phyloP scores from a whole-genome alignment of 2,329 filamentous ascomycete species.

The Aureobasidium sp. region DNA sequence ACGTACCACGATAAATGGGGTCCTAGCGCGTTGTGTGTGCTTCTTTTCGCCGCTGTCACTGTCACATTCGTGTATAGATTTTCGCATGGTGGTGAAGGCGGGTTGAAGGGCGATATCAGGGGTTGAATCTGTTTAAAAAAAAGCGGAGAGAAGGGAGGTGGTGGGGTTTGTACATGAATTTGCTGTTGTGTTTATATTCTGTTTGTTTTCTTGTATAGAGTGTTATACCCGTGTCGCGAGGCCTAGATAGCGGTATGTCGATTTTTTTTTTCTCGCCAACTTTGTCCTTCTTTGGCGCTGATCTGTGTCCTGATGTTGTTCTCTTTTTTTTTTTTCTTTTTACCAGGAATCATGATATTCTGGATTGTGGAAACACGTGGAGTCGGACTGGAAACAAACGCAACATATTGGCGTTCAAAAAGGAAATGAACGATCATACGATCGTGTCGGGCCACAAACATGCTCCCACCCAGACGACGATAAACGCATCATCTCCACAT shows the following conservation, averaged over 20 bases:
- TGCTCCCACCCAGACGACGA: no score
- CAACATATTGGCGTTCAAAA: no score
- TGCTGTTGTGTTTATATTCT: background rate
- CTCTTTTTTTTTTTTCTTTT: no score
- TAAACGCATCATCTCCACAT: no score
- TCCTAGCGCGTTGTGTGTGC: constrained; percentile 66
- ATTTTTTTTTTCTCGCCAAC: constrained; percentile 2
- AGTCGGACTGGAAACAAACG: no score
- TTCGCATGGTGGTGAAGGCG: constrained; percentile 45
- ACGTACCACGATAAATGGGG: constrained; percentile 89
- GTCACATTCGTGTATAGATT: constrained; percentile 77
- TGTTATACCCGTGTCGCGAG: constrained; percentile 14
- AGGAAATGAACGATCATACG: no score
- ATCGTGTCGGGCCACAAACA: no score
- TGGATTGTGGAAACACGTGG: no score
- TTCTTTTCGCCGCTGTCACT: constrained; percentile 64
- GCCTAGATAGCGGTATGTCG: constrained; percentile 6
- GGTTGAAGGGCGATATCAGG: constrained; percentile 31
- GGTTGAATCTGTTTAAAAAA: background rate
- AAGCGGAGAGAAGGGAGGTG: background rate
- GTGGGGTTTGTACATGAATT: background rate
- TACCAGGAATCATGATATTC: no score
- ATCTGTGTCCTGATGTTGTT: no score
- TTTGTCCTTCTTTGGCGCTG: no score
- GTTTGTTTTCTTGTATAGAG: constrained; percentile 13